Evolutionary conservation across 2,329 filamentous ascomycete species (phyloP).

Genomic region (Alternaria hordeiaustralica): DNA sequence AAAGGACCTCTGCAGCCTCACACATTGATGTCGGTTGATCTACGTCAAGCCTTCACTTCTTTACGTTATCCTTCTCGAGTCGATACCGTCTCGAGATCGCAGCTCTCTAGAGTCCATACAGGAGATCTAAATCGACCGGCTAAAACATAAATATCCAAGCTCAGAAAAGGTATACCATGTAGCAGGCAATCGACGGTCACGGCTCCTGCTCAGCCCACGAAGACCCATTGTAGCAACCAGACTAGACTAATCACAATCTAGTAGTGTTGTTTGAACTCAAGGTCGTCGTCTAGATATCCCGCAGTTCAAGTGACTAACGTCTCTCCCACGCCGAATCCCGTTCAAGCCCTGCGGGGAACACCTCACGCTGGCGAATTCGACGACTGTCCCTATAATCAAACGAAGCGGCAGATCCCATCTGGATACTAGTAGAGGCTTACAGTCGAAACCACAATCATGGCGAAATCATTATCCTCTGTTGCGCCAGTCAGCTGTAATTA

Average conservation of each 20-base stretch:
- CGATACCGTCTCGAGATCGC: constrained; percentile 63
- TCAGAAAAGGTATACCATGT: constrained; percentile 47
- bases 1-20: constrained; percentile 38
- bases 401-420: constrained; percentile 57
- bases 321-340: constrained; percentile 24
- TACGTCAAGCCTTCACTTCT: constrained; percentile 60
- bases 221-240: constrained; percentile 30
- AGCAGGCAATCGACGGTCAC: constrained; percentile 43
- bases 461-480: constrained; percentile 46
- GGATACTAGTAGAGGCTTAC: constrained; percentile 52
- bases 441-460: constrained; percentile 55
- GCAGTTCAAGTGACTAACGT: constrained; percentile 44
- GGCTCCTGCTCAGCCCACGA: constrained; percentile 36
- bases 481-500: constrained; percentile 38
- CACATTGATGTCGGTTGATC: constrained; percentile 66
- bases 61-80: constrained; percentile 63
- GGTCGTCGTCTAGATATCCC: constrained; percentile 29
- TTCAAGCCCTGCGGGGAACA: constrained; percentile 27
- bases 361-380: constrained; percentile 51
- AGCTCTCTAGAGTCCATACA: constrained; percentile 63
- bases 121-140: constrained; percentile 59
- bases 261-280: constrained; percentile 46
- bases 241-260: constrained; percentile 44
- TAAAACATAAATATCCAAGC: constrained; percentile 43
- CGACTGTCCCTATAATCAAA: constrained; percentile 50